A percentile compares a stretch with the other conserved stretches of the same genome.
phyloP scores from a whole-genome alignment of 1,284 basidiomycete genomes.

The Boletus semigastroideus region DNA sequence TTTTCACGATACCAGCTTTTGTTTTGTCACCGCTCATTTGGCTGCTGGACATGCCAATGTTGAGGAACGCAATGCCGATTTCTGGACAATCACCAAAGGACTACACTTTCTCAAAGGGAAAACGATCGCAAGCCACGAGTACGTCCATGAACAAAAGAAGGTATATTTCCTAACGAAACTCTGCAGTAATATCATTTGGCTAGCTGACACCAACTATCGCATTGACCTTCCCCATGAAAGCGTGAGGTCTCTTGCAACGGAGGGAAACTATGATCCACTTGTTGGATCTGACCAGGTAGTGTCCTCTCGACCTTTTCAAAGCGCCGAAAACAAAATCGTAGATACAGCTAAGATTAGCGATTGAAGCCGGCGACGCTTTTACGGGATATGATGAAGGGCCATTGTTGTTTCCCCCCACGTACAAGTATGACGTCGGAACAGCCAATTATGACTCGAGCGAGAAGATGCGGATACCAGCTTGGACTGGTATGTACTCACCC shows the following conservation, averaged over 20 bases:
- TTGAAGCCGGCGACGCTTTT: constrained; percentile 75
- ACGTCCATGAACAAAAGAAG: constrained; percentile 29
- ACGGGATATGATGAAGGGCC: constrained; percentile 86
- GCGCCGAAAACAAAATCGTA: background rate
- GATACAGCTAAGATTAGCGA: constrained; percentile 65
- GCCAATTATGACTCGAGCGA: constrained; percentile 94
- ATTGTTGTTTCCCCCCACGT: constrained; percentile 86
- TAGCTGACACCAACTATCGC: constrained; percentile 95
- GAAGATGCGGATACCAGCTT: constrained; percentile 94
- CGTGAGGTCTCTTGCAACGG: constrained; percentile 64
- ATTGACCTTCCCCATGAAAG: constrained; percentile 83
- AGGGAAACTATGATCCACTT: constrained; percentile 71
- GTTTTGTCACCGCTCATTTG: constrained; percentile 94
- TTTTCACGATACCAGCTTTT: constrained; percentile 88
- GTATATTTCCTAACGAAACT: constrained; percentile 11
- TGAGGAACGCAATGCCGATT: constrained; percentile 92
- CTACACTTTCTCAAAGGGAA: constrained; percentile 89
- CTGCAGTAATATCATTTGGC: constrained; percentile 84
- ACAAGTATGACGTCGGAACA: constrained; percentile 82
- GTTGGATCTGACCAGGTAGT: constrained; percentile 82
- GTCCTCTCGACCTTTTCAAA: background rate
- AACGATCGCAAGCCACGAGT: constrained; percentile 89
- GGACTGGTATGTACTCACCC: constrained; percentile 71
- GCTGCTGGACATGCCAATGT: constrained; percentile 91
- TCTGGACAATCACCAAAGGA: constrained; percentile 81